These are phyloP conservation scores for Penicillium desertorum DNA, from an alignment of 495 filamentous ascomycete genomes.

Conservation along the genomic window DNA sequence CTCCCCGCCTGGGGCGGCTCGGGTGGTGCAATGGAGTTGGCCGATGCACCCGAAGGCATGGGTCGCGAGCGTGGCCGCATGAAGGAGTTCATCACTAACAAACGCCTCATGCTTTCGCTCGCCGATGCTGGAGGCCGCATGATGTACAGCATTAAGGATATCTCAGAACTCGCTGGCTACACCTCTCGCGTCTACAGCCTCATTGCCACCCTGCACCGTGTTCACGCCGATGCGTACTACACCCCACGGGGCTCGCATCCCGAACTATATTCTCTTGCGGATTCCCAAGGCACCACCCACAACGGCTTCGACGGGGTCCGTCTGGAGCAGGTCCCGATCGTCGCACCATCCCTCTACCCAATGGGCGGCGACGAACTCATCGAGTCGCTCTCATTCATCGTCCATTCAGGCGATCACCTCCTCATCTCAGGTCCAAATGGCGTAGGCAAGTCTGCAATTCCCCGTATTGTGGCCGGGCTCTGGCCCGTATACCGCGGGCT, in stretches of 20 bases:
- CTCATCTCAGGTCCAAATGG: conserved; percentile 95
- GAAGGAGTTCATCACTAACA: conserved; percentile 99
- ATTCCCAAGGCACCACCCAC: conserved; percentile 89
- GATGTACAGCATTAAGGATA: conserved; percentile 98
- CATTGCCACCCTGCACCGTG: conserved; percentile 89
- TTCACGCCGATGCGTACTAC: conserved; percentile 86
- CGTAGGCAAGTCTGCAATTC: conserved; percentile 86
- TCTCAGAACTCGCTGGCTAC: conserved; percentile 94
- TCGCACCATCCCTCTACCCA: conserved; percentile 76
- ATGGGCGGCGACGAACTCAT: conserved; percentile 88
- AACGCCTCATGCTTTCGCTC: conserved; percentile 94
- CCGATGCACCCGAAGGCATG: conserved; percentile 38
- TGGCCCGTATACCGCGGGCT: conserved; percentile 96
- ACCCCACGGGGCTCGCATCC: conserved; percentile 62
- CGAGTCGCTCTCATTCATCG: conserved; percentile 80
- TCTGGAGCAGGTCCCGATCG: conserved; percentile 89
- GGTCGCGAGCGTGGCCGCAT: conserved; percentile 79
- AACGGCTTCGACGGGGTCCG: conserved; percentile 93
- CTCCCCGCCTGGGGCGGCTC: conserved; percentile 91
- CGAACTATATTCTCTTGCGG: conserved; percentile 82
- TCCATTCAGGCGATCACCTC: conserved; percentile 87
- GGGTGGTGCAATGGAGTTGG: conserved; percentile 66
- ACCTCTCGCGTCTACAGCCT: conserved; percentile 94
- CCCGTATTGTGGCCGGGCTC: conserved; percentile 85
- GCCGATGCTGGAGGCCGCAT: conserved; percentile 95